Conservation (phyloP, 345 rosid genomes). For the Physaria fendleri region DNA sequence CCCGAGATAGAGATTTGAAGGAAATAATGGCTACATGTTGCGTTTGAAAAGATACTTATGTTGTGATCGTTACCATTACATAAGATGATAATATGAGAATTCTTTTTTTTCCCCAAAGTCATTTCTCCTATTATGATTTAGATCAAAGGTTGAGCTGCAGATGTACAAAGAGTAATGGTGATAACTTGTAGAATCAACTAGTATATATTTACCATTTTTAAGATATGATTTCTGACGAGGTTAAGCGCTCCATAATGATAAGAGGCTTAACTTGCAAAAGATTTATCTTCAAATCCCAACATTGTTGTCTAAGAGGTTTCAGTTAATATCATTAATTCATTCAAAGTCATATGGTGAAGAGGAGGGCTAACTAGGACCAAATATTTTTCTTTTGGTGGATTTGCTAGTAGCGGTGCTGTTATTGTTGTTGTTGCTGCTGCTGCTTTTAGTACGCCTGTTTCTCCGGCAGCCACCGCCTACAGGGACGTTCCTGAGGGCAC, state of each 20-base stretch:
- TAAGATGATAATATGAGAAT: background rate
- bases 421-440: constrained; percentile 6
- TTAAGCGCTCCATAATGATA: background rate
- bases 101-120: background rate
- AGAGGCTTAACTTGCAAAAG: background rate
- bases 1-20: background rate
- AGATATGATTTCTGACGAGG: background rate
- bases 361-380: background rate
- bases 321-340: background rate
- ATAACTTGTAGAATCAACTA: background rate
- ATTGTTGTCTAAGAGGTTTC: background rate
- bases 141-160: background rate
- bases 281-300: background rate
- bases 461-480: constrained; percentile 94
- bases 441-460: constrained; percentile 72
- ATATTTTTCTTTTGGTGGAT: background rate
- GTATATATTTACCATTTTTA: background rate
- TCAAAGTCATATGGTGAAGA: background rate
- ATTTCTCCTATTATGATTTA: background rate
- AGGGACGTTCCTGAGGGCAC: constrained; percentile 81
- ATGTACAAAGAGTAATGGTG: background rate
- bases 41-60: background rate
- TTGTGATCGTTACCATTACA: background rate
- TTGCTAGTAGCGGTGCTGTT: constrained; percentile 22
- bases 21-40: background rate